Evolutionary conservation across 495 filamentous ascomycete species (phyloP).

Genomic region (Rusavskia elegans): DNA sequence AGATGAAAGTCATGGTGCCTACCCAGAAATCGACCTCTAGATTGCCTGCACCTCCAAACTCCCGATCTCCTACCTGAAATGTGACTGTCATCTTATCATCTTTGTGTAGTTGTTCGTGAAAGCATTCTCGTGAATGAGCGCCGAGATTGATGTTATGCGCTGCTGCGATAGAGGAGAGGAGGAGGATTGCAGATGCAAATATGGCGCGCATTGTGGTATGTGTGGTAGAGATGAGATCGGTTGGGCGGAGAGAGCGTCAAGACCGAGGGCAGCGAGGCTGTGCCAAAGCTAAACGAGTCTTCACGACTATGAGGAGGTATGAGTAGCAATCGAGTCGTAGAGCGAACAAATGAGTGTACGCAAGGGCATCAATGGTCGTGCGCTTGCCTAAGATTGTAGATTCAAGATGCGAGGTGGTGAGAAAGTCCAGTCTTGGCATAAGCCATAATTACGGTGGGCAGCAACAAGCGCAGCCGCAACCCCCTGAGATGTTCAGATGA

Average conservation of each 20-base stretch:
- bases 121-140: conserved; percentile 86
- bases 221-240: background rate
- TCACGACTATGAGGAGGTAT: too few species aligned
- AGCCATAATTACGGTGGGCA: background rate
- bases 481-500: background rate
- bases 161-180: conserved; percentile 42
- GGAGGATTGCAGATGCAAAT: conserved; percentile 2
- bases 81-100: conserved; percentile 98
- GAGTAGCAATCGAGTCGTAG: too few species aligned
- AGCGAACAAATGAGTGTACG: too few species aligned
- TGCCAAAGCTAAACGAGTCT: background rate
- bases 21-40: conserved; percentile 98
- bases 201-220: background rate
- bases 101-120: conserved; percentile 81
- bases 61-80: conserved; percentile 93
- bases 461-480: background rate
- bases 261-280: background rate
- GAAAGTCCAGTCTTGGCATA: background rate
- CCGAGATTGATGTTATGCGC: conserved; percentile 93
- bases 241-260: background rate
- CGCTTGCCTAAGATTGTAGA: too few species aligned
- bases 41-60: conserved; percentile 89
- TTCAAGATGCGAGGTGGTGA: background rate
- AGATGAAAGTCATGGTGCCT: conserved; percentile 17
- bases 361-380: too few species aligned